Evolutionary conservation across 345 rosid genomes (phyloP), one percentile per base, ranked within the genome.

Genomic region (Boechera stricta): DNA sequence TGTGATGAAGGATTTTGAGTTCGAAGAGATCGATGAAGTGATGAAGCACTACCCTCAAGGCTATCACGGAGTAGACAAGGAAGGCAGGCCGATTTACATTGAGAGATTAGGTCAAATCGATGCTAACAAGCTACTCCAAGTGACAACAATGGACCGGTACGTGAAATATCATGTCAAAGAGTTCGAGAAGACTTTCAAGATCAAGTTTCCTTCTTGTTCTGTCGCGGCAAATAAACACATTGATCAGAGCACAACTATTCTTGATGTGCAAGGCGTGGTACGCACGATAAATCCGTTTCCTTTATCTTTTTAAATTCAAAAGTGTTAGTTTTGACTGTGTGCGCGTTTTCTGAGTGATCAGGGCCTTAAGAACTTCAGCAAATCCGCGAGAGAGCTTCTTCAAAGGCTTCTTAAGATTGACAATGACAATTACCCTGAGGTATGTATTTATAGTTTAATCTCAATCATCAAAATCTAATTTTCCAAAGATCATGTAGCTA

Each of bases 211-310:
- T 52, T 89, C 99, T 67, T 96, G 99, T 72, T 86, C 96, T 9
- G 86, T 93, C 48, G 97, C 98, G 53, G 93, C 98, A 35, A 93
- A 90, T 78, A 93, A 93, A 82, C 98, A 93, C 79, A 96, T 96
- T 66, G 98, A 96, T 81, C 91, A 96, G 67, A 96, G 89, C 86
- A 93, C 97, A 53, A 91, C 97, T 39, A 93, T 96, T 83, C 90
- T 96, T 76, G 99, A 96, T 76, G 99, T 96, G 67, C 99, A 96
- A 61, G 98, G 97, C 64, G 98, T 96, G 91, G 99, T 96, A 89
- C 64, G 92, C 78, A 55, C n/a, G 4, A 69, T 18, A 35, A 10
- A 24, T 51, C 16, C 28, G 44, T 28, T 42, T 32, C 1, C 28
- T 12, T 31, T 2, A 2, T 28, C 44, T 71, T 8, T 65, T 4